Evolutionary conservation across 495 filamentous ascomycete genomes (phyloP), one percentile per base, ranked within the genome.

Genomic region (Trichocladium uniseriatum): DNA sequence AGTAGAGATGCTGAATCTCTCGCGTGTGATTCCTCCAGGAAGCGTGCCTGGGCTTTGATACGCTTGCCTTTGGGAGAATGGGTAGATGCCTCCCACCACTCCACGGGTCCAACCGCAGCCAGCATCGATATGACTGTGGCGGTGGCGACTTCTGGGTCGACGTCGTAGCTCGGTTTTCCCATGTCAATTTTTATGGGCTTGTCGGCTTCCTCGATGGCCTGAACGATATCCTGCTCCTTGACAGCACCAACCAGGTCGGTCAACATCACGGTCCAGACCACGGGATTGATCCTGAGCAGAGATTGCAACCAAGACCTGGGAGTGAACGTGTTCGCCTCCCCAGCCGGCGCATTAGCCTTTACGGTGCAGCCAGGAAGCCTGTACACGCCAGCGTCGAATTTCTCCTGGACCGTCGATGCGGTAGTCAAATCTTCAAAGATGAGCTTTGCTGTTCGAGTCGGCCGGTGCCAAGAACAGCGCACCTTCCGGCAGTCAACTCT

Each of bases 41-140:
- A 72, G 15, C 58, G 57, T 3, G 57, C 67, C 13, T 55, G 61
- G 0, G 62, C 68, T 42, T 67, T 67, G 28, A 58, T 45, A 6
- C 60, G 55, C 43, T 62, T 63, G 4, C 57, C 59, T 5, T 35
- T 28, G 3, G 38, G 20, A 9, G 47, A 48, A 1, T 34, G 29
- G 0, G 47, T 35, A 9, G 55, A 35, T 3, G 48, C 55, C 28
- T 63, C 62, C 64, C 62, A 68, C 54, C 49, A 64, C 38, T 69
- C 62, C 11, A 69, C 42, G 6, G 59, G 45, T 0, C 66, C 67
- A 21, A 62, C 34, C 2, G 48, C 36, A 2, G 53, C 48, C n/a
- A 69, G 56, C 16, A 62, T 52, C 11, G 58, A 59, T 37, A 59
- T 54, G 24, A 67, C 52, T 1, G 13, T 3, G 5, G 43, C 21